Conservation (phyloP, 352 stramenopile species). For the Phytophthora kernoviae region DNA sequence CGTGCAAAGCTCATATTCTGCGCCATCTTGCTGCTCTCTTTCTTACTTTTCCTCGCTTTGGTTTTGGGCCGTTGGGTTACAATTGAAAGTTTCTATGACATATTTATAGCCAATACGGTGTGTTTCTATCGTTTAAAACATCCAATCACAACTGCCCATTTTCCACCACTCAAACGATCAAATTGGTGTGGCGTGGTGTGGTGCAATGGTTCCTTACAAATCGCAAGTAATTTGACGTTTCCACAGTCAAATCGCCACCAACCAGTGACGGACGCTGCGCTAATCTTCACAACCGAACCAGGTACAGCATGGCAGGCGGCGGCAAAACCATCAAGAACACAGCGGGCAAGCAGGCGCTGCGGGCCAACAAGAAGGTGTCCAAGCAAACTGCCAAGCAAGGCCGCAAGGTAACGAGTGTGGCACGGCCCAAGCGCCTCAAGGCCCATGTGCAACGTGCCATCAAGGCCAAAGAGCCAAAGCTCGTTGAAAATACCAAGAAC, state of each 20-base stretch:
- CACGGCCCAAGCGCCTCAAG: conserved; percentile 84
- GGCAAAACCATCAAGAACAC: conserved; percentile 73
- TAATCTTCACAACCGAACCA: conserved; percentile 9
- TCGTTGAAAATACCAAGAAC: conserved; percentile 93
- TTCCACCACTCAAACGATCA: too few species aligned
- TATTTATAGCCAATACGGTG: too few species aligned
- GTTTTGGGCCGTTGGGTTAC: not conserved
- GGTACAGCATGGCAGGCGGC: conserved; percentile 55
- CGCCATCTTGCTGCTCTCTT: conserved; percentile 46
- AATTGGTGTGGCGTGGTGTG: not conserved
- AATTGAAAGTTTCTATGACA: not conserved
- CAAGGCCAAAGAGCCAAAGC: conserved; percentile 91
- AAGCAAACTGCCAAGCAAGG: conserved; percentile 75
- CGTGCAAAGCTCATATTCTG: conserved; percentile 62
- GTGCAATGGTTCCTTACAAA: not conserved
- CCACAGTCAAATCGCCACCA: conserved; percentile 10
- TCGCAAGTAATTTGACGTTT: too few species aligned
- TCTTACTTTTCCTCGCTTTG: conserved; percentile 26
- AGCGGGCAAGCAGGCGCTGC: conserved; percentile 70
- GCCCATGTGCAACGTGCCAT: conserved; percentile 80
- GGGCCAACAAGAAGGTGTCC: conserved; percentile 63
- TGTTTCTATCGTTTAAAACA: too few species aligned
- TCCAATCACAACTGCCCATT: conserved; percentile 5
- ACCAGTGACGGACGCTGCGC: conserved; percentile 20
- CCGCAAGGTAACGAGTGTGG: conserved; percentile 69